These are phyloP conservation scores for Hysterium pulicare DNA, from an alignment of 2,329 filamentous ascomycete species.

Conservation along the genomic window DNA sequence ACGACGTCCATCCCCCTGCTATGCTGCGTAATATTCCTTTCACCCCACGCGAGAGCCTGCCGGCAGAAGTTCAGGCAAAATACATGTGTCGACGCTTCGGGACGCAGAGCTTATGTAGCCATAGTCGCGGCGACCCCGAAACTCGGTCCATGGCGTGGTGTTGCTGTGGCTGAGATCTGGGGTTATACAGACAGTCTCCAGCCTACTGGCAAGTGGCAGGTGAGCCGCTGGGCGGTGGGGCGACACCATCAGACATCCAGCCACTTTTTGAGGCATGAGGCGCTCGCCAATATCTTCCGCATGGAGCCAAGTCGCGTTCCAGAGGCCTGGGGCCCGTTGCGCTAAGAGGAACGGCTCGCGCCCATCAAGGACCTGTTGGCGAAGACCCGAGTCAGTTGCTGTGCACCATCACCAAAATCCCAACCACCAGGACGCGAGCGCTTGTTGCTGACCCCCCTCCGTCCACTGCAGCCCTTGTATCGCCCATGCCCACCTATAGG, in stretches of 20 bases:
- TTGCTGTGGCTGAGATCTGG: constrained; percentile 15
- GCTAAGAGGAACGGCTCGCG: constrained; percentile 16
- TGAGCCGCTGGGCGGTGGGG: constrained; percentile 1
- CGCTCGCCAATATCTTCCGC: constrained; percentile 12
- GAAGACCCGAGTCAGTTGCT: constrained; percentile 14
- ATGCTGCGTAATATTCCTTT: constrained; percentile 5
- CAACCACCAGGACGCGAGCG: constrained; percentile 8
- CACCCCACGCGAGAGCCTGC: constrained; percentile 13
- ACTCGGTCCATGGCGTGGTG: constrained; percentile 9
- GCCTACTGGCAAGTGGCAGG: constrained; percentile 13
- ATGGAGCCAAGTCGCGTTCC: constrained; percentile 12
- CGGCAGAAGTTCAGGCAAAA: constrained; percentile 17
- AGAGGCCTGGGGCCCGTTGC: constrained; percentile 15
- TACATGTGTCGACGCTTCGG: constrained; percentile 2
- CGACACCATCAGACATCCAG: background rate
- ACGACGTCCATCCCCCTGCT: constrained; percentile 6
- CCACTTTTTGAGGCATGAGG: constrained; percentile 3
- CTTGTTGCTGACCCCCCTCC: constrained; percentile 1
- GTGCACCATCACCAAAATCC: constrained; percentile 9
- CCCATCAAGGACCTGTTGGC: constrained; percentile 3
- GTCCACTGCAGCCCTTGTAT: background rate
- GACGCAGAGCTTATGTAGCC: constrained; percentile 10
- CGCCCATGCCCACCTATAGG: background rate
- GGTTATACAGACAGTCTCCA: constrained; percentile 13
- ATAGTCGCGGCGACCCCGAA: constrained; percentile 14